Evolutionary conservation across 2,329 filamentous ascomycete species (phyloP), one percentile per base, ranked within the genome.

Genomic region (Magnaporthales sp.): DNA sequence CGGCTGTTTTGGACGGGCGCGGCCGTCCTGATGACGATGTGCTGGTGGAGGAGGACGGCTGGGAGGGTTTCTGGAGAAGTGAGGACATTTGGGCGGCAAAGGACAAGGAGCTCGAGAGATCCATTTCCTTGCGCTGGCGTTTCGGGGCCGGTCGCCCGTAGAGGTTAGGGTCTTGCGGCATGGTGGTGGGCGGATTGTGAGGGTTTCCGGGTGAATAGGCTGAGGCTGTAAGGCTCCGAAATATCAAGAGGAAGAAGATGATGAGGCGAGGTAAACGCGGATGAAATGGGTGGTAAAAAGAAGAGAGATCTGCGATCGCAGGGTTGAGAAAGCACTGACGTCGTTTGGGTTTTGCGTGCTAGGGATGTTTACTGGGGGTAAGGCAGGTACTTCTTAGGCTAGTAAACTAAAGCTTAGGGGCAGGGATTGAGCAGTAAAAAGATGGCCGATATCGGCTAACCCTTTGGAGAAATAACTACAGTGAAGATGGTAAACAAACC

Each of bases 71-170:
- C 66, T 89, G 82, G 78, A 97, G 92, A 66, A 97, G 87, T 62
- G 89, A 91, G 71, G 91, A 90, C 69, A 98, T 86, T 70, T 95
- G 91, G 11, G 92, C 91, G n/a, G 91, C 88, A 80, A 99, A 98
- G 74, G 92, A 88, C 66, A 97, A 86, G 61, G 87, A 89, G 64
- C 86, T 88, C 22, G 87, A 89, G 22, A 93, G 86, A 22, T 87
- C 86, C 67, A 91, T 86, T 73, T 90, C 87, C 73, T 87, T 89
- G 74, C 85, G 85, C 70, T 86, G 83, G 72, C 88, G 88, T 77
- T 93, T 94, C 11, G 85, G 80, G 51, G 87, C 86, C 66, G 86
- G 85, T 65, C 89, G 85, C 73, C 92, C 92, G 77, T 97, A 97
- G 15, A 97, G 85, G 69, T 88, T 80, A 9, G 86, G 83, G 70